Percentiles rank a stretch among this genome's conserved stretches.
These are phyloP conservation scores for Strobilomyces dryophilus DNA, from an alignment of 768 basidiomycete genomes.

Conservation along the genomic window DNA sequence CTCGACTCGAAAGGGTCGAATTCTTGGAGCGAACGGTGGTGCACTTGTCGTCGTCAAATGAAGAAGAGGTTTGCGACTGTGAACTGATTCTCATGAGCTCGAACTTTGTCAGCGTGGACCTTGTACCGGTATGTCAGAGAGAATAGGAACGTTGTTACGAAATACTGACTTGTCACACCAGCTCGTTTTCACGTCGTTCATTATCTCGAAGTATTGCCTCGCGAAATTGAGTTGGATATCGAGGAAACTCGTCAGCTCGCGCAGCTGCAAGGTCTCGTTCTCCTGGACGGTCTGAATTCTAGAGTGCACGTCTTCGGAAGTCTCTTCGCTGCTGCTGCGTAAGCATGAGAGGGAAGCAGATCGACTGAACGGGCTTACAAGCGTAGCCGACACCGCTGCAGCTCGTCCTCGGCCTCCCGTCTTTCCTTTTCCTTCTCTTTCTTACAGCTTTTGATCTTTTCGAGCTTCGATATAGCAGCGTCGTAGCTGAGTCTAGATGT, in stretches of 20 bases:
- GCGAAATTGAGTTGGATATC: slow-evolving; percentile 74
- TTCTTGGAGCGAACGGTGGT: slow-evolving; percentile 33
- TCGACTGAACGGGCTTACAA: slow-evolving; percentile 50
- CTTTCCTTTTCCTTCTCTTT: slow-evolving; percentile 78
- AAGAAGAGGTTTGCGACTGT: slow-evolving; percentile 14
- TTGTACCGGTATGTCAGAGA: slow-evolving; percentile 15
- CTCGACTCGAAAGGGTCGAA: slow-evolving; percentile 23
- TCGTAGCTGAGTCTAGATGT: slow-evolving; percentile 66
- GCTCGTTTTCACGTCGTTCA: slow-evolving; percentile 61
- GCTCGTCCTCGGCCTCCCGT: slow-evolving; percentile 77
- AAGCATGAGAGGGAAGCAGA: slow-evolving; percentile 3
- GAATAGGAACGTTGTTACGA: background rate
- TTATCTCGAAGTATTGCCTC: slow-evolving; percentile 65
- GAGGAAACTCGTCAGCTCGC: slow-evolving; percentile 66
- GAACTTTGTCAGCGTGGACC: slow-evolving; percentile 28
- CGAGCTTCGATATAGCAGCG: slow-evolving; percentile 64
- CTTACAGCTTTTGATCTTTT: slow-evolving; percentile 65
- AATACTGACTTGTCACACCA: slow-evolving; percentile 64
- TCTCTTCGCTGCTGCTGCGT: slow-evolving; percentile 64
- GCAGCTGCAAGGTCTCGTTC: slow-evolving; percentile 67
- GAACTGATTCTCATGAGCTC: slow-evolving; percentile 19
- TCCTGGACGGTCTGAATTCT: slow-evolving; percentile 80
- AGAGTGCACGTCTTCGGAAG: slow-evolving; percentile 75
- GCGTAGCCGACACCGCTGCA: slow-evolving; percentile 63
- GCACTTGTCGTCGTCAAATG: slow-evolving; percentile 26